Evolutionary conservation across 257 asterid genomes (phyloP), one percentile per base, ranked within the genome.

Genomic region (Nicotiana paniculata): DNA sequence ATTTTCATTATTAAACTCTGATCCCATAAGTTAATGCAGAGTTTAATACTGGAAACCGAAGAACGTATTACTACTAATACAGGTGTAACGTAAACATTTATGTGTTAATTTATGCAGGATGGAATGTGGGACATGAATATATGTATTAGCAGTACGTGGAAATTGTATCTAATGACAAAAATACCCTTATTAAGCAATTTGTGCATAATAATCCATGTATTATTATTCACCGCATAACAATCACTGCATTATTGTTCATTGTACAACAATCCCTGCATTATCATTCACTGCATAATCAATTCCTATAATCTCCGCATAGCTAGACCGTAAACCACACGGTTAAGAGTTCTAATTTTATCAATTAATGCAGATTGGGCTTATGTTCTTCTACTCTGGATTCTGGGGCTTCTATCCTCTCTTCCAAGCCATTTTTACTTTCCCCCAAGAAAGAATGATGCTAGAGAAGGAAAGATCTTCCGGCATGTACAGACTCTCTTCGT

Each of bases 401-500:
- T 95, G 99, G 99, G 97, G 99, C 15, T 93, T 92, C 88, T 86
- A 86, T 66, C 95, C 98, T 1, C 91, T 95, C 26, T 91, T 91
- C 84, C 89, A 90, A 62, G 98, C 98, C 1, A 90, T 95, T 74
- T 93, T 90, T 91, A 91, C 97, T 0, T 92, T 91, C 89, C 99
- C 98, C 4, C 86, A 85, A 69, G 99, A 95, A 66, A 86, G 93
- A 0, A 67, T 83, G 82, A 92, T 92, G 93, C 93, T 93, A 0
- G 82, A 86, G 7, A 93, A 93, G 72, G 99, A 95, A 77, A 80
- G 98, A 9, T 82, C 98, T 0, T 95, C 99, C 0, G 97, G 98
- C 2, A 95, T 90, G 96, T 95, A 95, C 85, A 89, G 92, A 6
- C 91, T 95, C 70, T 93, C 97, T 0, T 91, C 98, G 0, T 93